A percentile compares a stretch with the other conserved stretches of the same genome.
Conservation (phyloP, 2,329 filamentous ascomycete genomes). For the Fusarium longipes region DNA sequence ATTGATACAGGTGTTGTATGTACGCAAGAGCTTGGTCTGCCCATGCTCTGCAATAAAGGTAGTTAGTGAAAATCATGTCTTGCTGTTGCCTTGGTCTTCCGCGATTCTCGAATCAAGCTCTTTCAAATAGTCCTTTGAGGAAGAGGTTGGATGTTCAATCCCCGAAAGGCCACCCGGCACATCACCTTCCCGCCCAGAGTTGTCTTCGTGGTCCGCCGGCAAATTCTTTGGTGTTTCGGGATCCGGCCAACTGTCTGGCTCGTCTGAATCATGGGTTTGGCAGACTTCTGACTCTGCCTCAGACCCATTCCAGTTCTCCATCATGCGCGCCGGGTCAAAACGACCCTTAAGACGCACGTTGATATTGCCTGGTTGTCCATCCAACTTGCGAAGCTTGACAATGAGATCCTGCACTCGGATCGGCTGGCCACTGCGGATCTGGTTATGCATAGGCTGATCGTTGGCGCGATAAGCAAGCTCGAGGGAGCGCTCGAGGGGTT, state of each 20-base stretch:
- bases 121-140: neutral
- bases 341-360: conserved; percentile 41
- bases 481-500: conserved; percentile 45
- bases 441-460: conserved; percentile 44
- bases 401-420: conserved; percentile 28
- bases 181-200: neutral
- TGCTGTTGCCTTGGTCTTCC: neutral
- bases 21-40: neutral
- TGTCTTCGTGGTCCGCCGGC: neutral
- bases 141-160: neutral
- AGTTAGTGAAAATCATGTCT: neutral
- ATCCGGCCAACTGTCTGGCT: conserved; percentile 18
- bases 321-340: conserved; percentile 39
- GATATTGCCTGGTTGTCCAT: conserved; percentile 33
- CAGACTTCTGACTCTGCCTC: neutral
- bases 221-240: neutral
- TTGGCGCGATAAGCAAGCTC: conserved; percentile 44
- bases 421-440: conserved; percentile 27
- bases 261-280: neutral
- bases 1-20: conserved; percentile 1
- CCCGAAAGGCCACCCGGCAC: neutral
- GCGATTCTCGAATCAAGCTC: neutral
- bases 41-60: neutral
- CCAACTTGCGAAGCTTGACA: conserved; percentile 38
- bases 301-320: conserved; percentile 29